Evolutionary conservation across 2,329 filamentous ascomycete genomes (phyloP), one percentile per base, ranked within the genome.

Genomic region (Nigrospora sphaerica): DNA sequence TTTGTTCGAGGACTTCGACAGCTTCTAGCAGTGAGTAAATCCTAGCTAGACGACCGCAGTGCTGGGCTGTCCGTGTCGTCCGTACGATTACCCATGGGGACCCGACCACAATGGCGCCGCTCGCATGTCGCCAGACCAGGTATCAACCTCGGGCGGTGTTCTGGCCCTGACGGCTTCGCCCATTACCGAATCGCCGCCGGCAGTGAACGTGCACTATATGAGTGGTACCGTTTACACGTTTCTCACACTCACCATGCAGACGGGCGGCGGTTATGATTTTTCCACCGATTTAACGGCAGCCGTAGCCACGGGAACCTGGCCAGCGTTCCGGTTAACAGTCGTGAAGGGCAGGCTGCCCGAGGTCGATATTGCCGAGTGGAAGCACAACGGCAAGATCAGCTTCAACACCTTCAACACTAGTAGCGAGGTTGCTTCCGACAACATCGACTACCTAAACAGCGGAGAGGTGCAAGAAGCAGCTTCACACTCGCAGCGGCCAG

Each of bases 341-440:
- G 74, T 75, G 1, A 57, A 74, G 39, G 66, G 69, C 0, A 81
- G 78, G 77, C 77, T 77, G 14, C 78, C 77, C 0, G 78, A 80
- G 67, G 71, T 81, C 46, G 77, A 81, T 55, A 68, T 81, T 61
- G 77, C 77, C 1, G 77, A 81, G 59, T 81, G 77, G 77, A 81
- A 80, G 56, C 77, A 77, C n/a, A 67, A 59, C 32, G 75, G 75
- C 14, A 72, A 75, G 55, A 73, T 78, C 49, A 72, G 67, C 32
- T 79, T 79, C 62, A 79, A 79, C 53, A 79, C 75, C 2, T 63
- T 62, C 52, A 63, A 63, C 47, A 63, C 60, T 3, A 61, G 69
- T 32, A 70, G 64, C 5, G 56, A 70, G 39, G 69, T 78, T 3
- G 58, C 65, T 4, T 68, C 73, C 35, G 62, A 65, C 36, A 69